Conservation (phyloP, 2,329 filamentous ascomycete genomes). For the Colletotrichum sp. region DNA sequence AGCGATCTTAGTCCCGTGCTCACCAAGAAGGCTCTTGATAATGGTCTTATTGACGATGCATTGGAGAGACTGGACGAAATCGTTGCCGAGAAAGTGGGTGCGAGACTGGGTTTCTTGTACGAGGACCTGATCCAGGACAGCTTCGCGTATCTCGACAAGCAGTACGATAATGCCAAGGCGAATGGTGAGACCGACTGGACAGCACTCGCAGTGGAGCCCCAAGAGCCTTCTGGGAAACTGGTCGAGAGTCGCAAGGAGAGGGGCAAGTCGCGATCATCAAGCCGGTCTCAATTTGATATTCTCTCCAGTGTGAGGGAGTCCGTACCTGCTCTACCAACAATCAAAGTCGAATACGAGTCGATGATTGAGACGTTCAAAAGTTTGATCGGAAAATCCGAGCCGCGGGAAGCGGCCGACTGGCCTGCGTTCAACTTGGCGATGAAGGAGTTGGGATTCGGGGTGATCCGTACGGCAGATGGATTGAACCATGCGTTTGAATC, state of each 20-base stretch:
- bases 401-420: slow-evolving; percentile 38
- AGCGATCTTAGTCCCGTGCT: slow-evolving; percentile 43
- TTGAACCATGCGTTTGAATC: neutral
- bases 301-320: neutral
- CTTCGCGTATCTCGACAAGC: slow-evolving; percentile 34
- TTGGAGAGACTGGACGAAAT: slow-evolving; percentile 40
- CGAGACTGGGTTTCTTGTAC: slow-evolving; percentile 47
- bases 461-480: slow-evolving; percentile 36
- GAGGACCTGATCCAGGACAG: slow-evolving; percentile 45
- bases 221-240: slow-evolving; percentile 24
- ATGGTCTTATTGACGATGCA: slow-evolving; percentile 38
- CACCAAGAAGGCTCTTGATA: slow-evolving; percentile 45
- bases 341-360: neutral
- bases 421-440: slow-evolving; percentile 44
- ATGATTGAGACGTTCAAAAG: slow-evolving; percentile 38
- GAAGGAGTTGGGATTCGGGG: slow-evolving; percentile 43
- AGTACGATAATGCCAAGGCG: slow-evolving; percentile 28
- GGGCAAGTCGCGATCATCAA: slow-evolving; percentile 46
- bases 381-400: slow-evolving; percentile 33
- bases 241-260: slow-evolving; percentile 43
- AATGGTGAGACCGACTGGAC: slow-evolving; percentile 15
- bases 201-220: slow-evolving; percentile 18
- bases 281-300: slow-evolving; percentile 39
- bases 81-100: slow-evolving; percentile 40
- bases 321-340: accelerated